Evolutionary conservation across 2,329 filamentous ascomycete genomes (phyloP).

Genomic region (Cercospora sp.): DNA sequence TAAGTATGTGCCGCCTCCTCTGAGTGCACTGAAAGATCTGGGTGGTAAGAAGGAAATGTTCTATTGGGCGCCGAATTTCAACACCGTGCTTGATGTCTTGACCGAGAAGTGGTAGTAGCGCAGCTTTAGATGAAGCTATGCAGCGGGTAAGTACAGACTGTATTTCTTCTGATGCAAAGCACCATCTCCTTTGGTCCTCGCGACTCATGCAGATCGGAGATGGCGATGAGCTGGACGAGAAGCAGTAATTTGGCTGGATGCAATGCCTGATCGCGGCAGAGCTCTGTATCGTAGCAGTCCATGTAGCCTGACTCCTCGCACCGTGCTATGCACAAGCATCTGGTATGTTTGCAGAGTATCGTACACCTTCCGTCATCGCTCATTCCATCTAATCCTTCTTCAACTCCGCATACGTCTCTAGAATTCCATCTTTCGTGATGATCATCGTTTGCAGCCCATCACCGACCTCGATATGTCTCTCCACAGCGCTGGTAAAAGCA

Average conservation of each 20-base stretch:
- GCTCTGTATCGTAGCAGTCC: not conserved
- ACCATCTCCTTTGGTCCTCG: not conserved
- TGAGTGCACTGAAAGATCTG: not conserved
- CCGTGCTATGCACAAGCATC: conserved; percentile 20
- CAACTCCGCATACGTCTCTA: conserved; percentile 79
- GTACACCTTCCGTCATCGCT: conserved; percentile 9
- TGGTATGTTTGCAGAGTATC: conserved; percentile 16
- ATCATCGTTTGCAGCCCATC: conserved; percentile 95
- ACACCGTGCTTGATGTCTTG: conserved; percentile 11
- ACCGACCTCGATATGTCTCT: conserved; percentile 98
- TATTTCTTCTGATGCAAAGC: not conserved
- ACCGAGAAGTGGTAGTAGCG: not conserved
- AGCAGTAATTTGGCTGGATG: not conserved
- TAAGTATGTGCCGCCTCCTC: conserved; percentile 18
- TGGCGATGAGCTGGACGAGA: not conserved
- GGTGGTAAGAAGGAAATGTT: conserved; percentile 13
- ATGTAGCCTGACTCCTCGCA: conserved; percentile 15
- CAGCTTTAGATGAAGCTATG: not conserved
- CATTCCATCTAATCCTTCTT: conserved; percentile 71
- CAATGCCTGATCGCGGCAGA: not conserved
- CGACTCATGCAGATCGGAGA: not conserved
- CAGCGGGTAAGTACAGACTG: not conserved
- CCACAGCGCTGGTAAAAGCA: conserved; percentile 95
- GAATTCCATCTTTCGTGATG: conserved; percentile 82
- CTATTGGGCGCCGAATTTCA: conserved; percentile 24